Conservation (phyloP, 805 yeast species). For the Lachancea sp. region DNA sequence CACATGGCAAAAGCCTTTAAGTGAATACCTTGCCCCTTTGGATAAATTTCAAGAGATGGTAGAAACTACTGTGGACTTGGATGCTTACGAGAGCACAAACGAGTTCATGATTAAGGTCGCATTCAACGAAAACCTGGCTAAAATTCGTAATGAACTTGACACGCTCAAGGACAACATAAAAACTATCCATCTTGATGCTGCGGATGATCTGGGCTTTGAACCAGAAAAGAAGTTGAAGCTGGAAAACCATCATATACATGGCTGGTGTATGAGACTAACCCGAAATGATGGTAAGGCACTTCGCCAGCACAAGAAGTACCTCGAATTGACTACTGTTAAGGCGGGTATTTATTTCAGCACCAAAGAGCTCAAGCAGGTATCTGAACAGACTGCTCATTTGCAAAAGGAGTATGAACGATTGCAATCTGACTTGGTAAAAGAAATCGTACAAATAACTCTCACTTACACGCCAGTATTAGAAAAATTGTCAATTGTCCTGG, state of each 20-base stretch:
- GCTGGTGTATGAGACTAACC: constrained; percentile 92
- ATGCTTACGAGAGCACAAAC: constrained; percentile 65
- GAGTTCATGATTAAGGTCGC: constrained; percentile 86
- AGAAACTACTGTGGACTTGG: constrained; percentile 85
- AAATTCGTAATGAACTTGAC: constrained; percentile 53
- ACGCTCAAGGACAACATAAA: constrained; percentile 48
- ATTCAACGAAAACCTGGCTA: constrained; percentile 70
- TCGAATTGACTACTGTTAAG: constrained; percentile 83
- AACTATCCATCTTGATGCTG: constrained; percentile 54
- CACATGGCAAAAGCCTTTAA: constrained; percentile 56
- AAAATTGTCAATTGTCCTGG: constrained; percentile 54
- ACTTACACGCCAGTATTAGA: constrained; percentile 78
- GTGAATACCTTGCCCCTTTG: constrained; percentile 44
- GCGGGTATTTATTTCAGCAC: constrained; percentile 95
- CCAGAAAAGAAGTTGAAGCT: constrained; percentile 82
- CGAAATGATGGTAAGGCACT: constrained; percentile 80
- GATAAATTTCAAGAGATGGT: constrained; percentile 74
- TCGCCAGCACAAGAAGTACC: constrained; percentile 51
- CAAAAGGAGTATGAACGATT: constrained; percentile 64
- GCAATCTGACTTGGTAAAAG: constrained; percentile 73
- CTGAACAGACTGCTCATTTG: constrained; percentile 51
- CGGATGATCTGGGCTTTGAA: constrained; percentile 73
- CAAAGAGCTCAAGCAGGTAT: constrained; percentile 49
- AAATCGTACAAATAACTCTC: constrained; percentile 71
- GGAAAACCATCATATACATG: constrained; percentile 81